Evolutionary conservation across 345 rosid genomes (phyloP), one percentile per base, ranked within the genome.

Genomic region (Ricinus communis): DNA sequence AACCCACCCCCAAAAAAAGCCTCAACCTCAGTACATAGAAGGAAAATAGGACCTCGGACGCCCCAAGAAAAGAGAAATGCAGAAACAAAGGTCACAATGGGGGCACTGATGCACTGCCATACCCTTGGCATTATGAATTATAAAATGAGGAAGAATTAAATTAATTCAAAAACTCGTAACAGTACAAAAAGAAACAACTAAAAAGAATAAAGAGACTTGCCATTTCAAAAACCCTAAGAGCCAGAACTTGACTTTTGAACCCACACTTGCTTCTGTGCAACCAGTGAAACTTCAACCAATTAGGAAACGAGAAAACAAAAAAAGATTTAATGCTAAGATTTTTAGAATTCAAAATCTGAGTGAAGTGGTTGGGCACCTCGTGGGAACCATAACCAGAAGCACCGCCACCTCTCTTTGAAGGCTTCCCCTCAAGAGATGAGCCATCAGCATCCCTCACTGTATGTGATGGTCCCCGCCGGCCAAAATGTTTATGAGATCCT

Each of bases 231-330:
- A 38, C 60, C 36, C 84, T 85, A 90, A 61, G 90, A 81, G 64
- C 88, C 93, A 5, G 88, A 80, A 62, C 89, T 70, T 61, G 95
- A 75, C 71, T 89, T 91, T 75, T 89, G 97, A 74, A 91, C 83
- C 97, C 97, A 91, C 66, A 84, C 88, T 71, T 89, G 95, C 83
- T 89, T 91, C 97, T 91, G 91, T 72, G 67, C 68, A 53, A 74
- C 57, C 71, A 76, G 46, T n/a, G 65, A 62, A 67, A 41, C 31
- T 21, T 70, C 49, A 78, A 31, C 51, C 3, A n/a, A 53, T 65
- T 38, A 71, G 70, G 31, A 52, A 62, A 45, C 43, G 33, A 65
- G 40, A 43, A n/a, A 31, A 51, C 13, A 12, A 33, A 27, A 33
- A 22, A 46, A 18, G 8, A 9, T 16, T 4, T 28, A 2, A 49